Percentiles rank a stretch among this genome's conserved stretches.
phyloP scores from a whole-genome alignment of 352 stramenopile genomes.

The Salisapilia sapeloensis region DNA sequence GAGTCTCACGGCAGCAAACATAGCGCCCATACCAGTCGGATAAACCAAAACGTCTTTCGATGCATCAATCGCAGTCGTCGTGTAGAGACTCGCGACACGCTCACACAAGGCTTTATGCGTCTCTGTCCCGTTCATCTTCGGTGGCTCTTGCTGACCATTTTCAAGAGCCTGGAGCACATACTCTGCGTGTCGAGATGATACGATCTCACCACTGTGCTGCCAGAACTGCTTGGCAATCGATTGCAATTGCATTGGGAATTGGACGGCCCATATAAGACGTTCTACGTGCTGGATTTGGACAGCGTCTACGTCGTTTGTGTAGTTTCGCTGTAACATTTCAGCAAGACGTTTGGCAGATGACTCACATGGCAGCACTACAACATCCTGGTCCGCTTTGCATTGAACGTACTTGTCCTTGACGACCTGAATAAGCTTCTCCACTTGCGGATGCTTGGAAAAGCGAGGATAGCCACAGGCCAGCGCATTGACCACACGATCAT shows the following conservation, averaged over 20 bases:
- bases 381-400: constrained; percentile 5
- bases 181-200: constrained; percentile 74
- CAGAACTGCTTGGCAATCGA: constrained; percentile 74
- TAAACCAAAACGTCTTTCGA: constrained; percentile 46
- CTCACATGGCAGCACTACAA: no score
- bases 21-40: constrained; percentile 78
- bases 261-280: constrained; percentile 36
- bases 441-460: constrained; percentile 84
- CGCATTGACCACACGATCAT: constrained; percentile 31
- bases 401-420: constrained; percentile 7
- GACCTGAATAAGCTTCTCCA: constrained; percentile 39
- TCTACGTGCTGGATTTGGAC: constrained; percentile 24
- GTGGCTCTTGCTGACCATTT: not conserved
- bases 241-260: constrained; percentile 39
- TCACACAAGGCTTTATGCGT: constrained; percentile 22
- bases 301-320: constrained; percentile 6
- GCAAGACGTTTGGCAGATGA: constrained; percentile 2
- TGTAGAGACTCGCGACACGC: constrained; percentile 36
- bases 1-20: constrained; percentile 70
- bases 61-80: constrained; percentile 1
- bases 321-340: constrained; percentile 1
- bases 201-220: constrained; percentile 89
- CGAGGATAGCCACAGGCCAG: constrained; percentile 85
- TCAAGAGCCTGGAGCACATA: constrained; percentile 32
- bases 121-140: constrained; percentile 5